Conservation (phyloP, 2,329 filamentous ascomycete species). For the Elsinoe australis region DNA sequence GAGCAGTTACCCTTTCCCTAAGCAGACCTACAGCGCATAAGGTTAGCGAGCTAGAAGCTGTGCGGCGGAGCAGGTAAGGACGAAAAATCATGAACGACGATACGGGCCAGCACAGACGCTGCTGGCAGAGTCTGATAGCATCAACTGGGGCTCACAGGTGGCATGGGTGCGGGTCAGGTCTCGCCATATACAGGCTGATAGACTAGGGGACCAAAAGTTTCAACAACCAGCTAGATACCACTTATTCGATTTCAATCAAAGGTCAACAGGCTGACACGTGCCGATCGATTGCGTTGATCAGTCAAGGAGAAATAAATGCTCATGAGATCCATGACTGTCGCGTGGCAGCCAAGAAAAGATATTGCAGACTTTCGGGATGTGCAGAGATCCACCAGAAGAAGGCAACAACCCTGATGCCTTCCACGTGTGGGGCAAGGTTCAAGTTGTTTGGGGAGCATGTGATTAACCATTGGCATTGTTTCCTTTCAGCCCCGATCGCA, state of each 20-base stretch:
- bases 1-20: constrained; percentile 32
- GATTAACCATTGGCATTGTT: neutral
- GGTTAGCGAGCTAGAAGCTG: neutral
- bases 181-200: constrained; percentile 11
- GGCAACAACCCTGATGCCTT: neutral
- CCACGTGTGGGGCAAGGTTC: neutral
- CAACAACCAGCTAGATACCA: constrained; percentile 28
- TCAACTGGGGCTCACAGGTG: constrained; percentile 13
- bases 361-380: neutral
- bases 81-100: neutral
- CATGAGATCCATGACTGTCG: too few species aligned
- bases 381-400: neutral
- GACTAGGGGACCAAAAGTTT: constrained; percentile 23
- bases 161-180: constrained; percentile 4
- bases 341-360: neutral
- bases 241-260: constrained; percentile 29
- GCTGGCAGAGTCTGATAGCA: constrained; percentile 15
- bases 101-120: constrained; percentile 13
- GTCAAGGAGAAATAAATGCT: too few species aligned
- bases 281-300: neutral
- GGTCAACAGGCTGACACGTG: neutral
- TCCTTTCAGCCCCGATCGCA: neutral
- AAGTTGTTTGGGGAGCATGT: constrained; percentile 5
- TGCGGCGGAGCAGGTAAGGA: neutral
- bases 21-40: constrained; percentile 31